These are phyloP conservation scores for Sporothrix luriei DNA, from an alignment of 2,329 filamentous ascomycete genomes.

Conservation along the genomic window DNA sequence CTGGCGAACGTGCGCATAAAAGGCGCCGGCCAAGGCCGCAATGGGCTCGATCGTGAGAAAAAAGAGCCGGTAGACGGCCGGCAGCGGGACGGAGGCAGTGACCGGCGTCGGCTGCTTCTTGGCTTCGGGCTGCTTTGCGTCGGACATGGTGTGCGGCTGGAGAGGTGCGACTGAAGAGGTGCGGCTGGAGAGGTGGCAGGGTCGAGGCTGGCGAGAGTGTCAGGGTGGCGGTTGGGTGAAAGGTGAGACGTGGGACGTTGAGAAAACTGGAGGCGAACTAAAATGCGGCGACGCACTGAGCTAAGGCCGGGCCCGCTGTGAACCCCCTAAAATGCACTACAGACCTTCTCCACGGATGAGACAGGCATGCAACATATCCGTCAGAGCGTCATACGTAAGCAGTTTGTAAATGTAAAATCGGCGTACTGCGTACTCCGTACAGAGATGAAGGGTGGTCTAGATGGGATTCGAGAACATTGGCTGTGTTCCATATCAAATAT, in stretches of 20 bases:
- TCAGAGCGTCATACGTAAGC: not conserved
- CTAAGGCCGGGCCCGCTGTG: conserved; percentile 8
- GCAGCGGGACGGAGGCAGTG: conserved; percentile 37
- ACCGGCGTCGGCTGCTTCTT: conserved; percentile 22
- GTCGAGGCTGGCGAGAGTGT: not conserved
- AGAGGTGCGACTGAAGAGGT: not conserved
- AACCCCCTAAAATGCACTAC: not conserved
- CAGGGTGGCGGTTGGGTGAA: not conserved
- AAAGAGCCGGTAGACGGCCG: conserved; percentile 66
- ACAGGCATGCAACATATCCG: not conserved
- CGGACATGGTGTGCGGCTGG: conserved; percentile 15
- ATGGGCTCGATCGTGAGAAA: conserved; percentile 72
- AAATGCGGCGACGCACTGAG: not conserved
- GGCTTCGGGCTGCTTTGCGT: not conserved
- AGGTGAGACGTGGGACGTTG: not conserved
- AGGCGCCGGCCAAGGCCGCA: conserved; percentile 57
- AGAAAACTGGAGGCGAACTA: conserved; percentile 24
- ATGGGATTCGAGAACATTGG: not conserved
- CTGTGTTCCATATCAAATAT: not conserved
- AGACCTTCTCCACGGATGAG: not conserved
- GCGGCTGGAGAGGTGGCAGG: not conserved
- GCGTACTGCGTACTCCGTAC: no score
- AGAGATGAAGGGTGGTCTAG: not conserved
- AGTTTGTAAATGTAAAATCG: no score
- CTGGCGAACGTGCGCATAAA: conserved; percentile 55